Conservation (phyloP, 768 basidiomycete species). For the Panellus pusillus region DNA sequence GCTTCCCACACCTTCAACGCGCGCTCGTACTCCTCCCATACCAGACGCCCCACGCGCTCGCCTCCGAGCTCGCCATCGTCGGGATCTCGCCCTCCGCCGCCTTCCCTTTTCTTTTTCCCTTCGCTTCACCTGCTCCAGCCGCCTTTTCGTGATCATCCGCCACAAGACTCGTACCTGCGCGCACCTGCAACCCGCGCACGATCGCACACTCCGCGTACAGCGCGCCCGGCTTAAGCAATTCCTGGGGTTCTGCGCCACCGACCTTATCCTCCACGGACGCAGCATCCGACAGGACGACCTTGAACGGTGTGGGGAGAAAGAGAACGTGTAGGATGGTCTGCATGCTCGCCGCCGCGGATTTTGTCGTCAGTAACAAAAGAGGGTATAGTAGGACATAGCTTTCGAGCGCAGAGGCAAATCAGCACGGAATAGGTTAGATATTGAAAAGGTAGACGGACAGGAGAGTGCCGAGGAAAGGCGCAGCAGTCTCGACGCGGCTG, state of each 20-base stretch:
- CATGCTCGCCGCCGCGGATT: slow-evolving; percentile 61
- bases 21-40: slow-evolving; percentile 78
- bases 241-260: slow-evolving; percentile 38
- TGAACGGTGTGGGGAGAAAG: slow-evolving; percentile 81
- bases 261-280: background rate
- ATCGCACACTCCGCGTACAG: slow-evolving; percentile 77
- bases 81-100: slow-evolving; percentile 36
- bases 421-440: background rate
- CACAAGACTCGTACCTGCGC: too few species aligned
- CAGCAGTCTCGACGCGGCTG: slow-evolving; percentile 68
- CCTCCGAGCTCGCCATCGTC: slow-evolving; percentile 76
- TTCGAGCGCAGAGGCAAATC: background rate
- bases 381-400: slow-evolving; percentile 74
- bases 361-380: slow-evolving; percentile 65
- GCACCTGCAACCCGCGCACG: slow-evolving; percentile 28
- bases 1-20: slow-evolving; percentile 69
- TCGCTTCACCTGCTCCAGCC: slow-evolving; percentile 17
- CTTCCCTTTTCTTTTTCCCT: slow-evolving; percentile 23
- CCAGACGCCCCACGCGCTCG: slow-evolving; percentile 60
- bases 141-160: slow-evolving; percentile 10
- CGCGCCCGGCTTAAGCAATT: slow-evolving; percentile 76
- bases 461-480: slow-evolving; percentile 52
- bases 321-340: slow-evolving; percentile 81
- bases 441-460: slow-evolving; percentile 30
- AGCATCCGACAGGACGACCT: slow-evolving; percentile 33